These are phyloP conservation scores for Dictyostelium purpureum DNA, from an alignment of 78 protist species.

Conservation along the genomic window DNA sequence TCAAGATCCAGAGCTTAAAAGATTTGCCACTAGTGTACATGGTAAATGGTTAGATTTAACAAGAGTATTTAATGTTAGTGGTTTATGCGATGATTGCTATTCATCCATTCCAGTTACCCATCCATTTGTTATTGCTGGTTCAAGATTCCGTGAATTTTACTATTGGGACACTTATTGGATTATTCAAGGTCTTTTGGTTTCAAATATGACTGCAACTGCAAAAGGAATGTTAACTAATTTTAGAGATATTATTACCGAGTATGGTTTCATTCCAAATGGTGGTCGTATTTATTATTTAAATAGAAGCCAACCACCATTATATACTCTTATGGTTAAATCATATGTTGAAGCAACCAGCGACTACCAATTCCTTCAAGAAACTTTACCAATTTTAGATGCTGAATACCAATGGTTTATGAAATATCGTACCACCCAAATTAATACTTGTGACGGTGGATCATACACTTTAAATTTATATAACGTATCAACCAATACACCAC, in stretches of 20 bases:
- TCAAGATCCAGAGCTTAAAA: not conserved
- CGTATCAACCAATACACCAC: conserved; percentile 9
- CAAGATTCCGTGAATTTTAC: conserved; percentile 84
- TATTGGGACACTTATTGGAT: conserved; percentile 90
- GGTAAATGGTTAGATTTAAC: conserved; percentile 43
- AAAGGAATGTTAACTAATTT: conserved; percentile 63
- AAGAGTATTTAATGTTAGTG: conserved; percentile 15
- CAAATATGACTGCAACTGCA: conserved; percentile 57
- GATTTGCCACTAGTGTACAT: conserved; percentile 21
- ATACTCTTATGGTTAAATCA: conserved; percentile 79
- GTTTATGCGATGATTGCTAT: conserved; percentile 26
- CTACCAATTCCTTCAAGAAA: not conserved
- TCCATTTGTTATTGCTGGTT: conserved; percentile 88
- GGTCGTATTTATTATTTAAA: conserved; percentile 74
- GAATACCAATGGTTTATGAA: conserved; percentile 85
- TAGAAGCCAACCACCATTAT: conserved; percentile 89
- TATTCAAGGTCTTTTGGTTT: conserved; percentile 71
- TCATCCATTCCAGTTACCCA: conserved; percentile 30
- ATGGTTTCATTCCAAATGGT: conserved; percentile 92
- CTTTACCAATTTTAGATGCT: conserved; percentile 60
- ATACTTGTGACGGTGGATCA: not conserved
- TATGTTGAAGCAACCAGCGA: conserved; percentile 18
- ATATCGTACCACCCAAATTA: conserved; percentile 2
- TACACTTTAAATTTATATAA: conserved; percentile 45
- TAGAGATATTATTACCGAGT: not conserved